Percentiles rank a stretch among this genome's conserved stretches.
Conservation (phyloP, 148 eudicot species). For the Rhododendron ferrugineum region DNA sequence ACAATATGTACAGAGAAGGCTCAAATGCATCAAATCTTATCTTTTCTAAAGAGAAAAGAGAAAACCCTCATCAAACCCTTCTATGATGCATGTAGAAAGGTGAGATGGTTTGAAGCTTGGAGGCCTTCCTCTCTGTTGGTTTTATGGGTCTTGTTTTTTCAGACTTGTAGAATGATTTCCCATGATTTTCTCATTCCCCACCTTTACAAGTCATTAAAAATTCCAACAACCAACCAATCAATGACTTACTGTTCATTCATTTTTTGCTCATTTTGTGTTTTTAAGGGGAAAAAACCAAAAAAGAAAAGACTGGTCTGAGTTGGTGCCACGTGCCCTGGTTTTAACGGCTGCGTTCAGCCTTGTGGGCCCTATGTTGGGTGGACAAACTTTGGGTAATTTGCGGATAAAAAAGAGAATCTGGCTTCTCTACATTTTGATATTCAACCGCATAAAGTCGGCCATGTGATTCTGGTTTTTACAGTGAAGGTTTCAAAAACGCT, state of each 20-base stretch:
- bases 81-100: conserved; percentile 1
- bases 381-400: background rate
- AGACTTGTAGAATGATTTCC: background rate
- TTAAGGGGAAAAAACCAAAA: background rate
- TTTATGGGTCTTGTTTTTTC: background rate
- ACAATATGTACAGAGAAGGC: conserved; percentile 7
- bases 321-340: conserved; percentile 9
- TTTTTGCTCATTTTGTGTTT: background rate
- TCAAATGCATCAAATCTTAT: background rate
- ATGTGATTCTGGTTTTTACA: too few species aligned
- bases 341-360: background rate
- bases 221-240: conserved; percentile 5
- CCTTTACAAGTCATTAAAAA: background rate
- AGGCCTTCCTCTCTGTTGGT: background rate
- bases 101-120: background rate
- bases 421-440: too few species aligned
- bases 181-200: conserved; percentile 20
- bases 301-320: background rate
- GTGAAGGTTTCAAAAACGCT: too few species aligned
- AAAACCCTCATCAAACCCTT: conserved; percentile 16
- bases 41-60: background rate
- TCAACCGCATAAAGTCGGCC: too few species aligned
- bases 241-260: background rate
- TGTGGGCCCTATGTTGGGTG: background rate
- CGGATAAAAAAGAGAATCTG: background rate